Evolutionary conservation across 1,284 basidiomycete species (phyloP).

Genomic region (Earliella scabrosa): DNA sequence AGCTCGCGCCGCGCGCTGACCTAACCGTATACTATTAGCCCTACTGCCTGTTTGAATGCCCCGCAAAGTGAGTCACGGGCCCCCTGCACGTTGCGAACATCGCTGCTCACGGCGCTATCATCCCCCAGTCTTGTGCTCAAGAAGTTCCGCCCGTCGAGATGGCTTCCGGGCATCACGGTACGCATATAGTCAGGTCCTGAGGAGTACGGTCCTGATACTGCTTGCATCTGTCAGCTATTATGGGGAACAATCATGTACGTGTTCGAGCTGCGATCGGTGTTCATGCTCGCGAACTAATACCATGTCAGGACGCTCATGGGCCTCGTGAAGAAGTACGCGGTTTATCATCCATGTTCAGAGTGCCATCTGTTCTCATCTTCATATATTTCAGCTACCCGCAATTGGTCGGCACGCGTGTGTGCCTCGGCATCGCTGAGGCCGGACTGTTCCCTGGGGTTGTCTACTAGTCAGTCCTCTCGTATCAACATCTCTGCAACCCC

Average conservation of each 20-base stretch:
- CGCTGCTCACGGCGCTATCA: neutral
- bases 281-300: neutral
- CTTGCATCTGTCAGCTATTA: too few relatives aligned
- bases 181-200: too few relatives aligned
- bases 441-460: slow-evolving; percentile 75
- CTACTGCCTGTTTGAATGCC: slow-evolving; percentile 66
- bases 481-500: neutral
- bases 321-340: slow-evolving; percentile 60
- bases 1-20: neutral
- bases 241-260: slow-evolving; percentile 30
- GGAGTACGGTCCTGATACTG: too few relatives aligned
- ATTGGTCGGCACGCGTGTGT: slow-evolving; percentile 61
- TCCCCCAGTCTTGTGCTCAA: slow-evolving; percentile 34
- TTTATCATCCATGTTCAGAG: neutral
- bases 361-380: slow-evolving; percentile 3
- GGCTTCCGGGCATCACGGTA: slow-evolving; percentile 37
- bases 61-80: slow-evolving; percentile 53
- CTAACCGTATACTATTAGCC: slow-evolving; percentile 42
- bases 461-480: slow-evolving; percentile 47
- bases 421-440: slow-evolving; percentile 69
- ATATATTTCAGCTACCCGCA: slow-evolving; percentile 60
- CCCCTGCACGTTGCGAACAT: too few relatives aligned
- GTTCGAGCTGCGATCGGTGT: neutral
- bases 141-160: slow-evolving; percentile 38
- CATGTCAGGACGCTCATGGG: slow-evolving; percentile 61